Evolutionary conservation across 495 filamentous ascomycete genomes (phyloP).

Genomic region (Podospora anserina): DNA sequence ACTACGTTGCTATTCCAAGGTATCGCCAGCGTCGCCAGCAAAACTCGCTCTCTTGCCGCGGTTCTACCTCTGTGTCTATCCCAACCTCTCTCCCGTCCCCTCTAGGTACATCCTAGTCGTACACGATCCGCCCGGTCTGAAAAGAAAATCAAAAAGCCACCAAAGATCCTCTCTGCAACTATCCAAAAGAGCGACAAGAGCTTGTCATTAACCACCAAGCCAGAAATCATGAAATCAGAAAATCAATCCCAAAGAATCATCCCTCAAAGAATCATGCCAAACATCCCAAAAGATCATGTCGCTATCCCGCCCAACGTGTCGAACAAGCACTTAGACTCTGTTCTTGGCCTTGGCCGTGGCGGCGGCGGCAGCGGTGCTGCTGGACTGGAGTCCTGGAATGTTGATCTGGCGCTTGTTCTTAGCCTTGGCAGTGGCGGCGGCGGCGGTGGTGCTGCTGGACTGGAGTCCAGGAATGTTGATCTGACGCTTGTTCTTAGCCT

Average conservation of each 20-base stretch:
- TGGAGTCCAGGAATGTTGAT: constrained; percentile 2
- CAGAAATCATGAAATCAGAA: not conserved
- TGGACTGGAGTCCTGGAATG: not conserved
- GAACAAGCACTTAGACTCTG: not conserved
- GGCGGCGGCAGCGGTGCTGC: not conserved
- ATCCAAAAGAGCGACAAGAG: not conserved
- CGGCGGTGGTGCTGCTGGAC: not conserved
- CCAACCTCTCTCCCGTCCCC: too few species aligned
- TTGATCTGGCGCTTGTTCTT: constrained; percentile 7
- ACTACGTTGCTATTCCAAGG: not conserved
- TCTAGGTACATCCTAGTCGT: not conserved
- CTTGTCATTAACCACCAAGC: not conserved
- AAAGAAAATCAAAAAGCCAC: not conserved
- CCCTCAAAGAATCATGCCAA: not conserved
- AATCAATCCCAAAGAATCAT: not conserved
- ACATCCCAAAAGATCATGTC: not conserved
- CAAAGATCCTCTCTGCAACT: not conserved
- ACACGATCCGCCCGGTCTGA: not conserved
- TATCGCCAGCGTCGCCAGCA: not conserved
- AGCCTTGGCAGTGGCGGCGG: constrained; percentile 4
- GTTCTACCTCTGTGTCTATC: not conserved
- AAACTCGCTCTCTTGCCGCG: not conserved
- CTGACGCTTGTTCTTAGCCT: constrained; percentile 12
- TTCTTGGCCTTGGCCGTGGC: not conserved
- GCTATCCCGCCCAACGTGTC: not conserved